phyloP scores from a whole-genome alignment of 2,329 filamentous ascomycete species.

The Fusarium sp. region DNA sequence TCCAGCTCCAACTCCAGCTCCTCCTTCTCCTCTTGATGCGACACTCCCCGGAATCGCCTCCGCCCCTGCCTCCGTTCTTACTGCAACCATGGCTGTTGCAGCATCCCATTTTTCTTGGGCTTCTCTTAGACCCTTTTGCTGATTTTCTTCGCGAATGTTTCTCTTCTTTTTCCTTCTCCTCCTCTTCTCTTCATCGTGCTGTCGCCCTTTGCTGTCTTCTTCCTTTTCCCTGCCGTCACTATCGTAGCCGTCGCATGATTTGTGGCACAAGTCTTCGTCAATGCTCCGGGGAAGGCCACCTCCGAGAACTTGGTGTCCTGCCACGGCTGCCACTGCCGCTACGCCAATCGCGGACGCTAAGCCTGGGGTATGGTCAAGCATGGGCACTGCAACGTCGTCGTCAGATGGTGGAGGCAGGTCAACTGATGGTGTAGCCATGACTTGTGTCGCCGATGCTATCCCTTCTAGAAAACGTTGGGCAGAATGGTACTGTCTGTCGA shows the following conservation, averaged over 20 bases:
- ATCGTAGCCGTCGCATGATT: slow-evolving; percentile 4
- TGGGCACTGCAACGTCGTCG: slow-evolving; percentile 37
- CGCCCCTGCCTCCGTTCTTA: slow-evolving; percentile 26
- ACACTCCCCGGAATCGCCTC: slow-evolving; percentile 28
- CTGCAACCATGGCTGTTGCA: slow-evolving; percentile 25
- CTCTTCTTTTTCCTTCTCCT: background rate
- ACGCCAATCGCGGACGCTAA: slow-evolving; percentile 42
- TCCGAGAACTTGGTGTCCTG: slow-evolving; percentile 23
- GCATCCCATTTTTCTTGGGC: slow-evolving; percentile 40
- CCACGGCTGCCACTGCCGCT: slow-evolving; percentile 40
- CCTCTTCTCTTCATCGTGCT: background rate
- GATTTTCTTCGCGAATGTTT: slow-evolving; percentile 26
- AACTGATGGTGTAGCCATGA: slow-evolving; percentile 43
- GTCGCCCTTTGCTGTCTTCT: slow-evolving; percentile 1
- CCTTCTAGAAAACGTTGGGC: background rate
- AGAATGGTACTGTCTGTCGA: background rate
- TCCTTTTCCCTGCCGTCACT: slow-evolving; percentile 5
- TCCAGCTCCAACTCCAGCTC: background rate
- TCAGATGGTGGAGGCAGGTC: slow-evolving; percentile 41
- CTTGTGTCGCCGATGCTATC: background rate
- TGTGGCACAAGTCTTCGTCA: slow-evolving; percentile 14
- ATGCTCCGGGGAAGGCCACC: slow-evolving; percentile 26
- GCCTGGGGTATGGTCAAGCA: slow-evolving; percentile 42
- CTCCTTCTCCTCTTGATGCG: slow-evolving; percentile 16
- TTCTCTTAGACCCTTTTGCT: slow-evolving; percentile 34